Evolutionary conservation across 1,139 yeast species (phyloP).

Genomic region (Yamadazyma sp.): DNA sequence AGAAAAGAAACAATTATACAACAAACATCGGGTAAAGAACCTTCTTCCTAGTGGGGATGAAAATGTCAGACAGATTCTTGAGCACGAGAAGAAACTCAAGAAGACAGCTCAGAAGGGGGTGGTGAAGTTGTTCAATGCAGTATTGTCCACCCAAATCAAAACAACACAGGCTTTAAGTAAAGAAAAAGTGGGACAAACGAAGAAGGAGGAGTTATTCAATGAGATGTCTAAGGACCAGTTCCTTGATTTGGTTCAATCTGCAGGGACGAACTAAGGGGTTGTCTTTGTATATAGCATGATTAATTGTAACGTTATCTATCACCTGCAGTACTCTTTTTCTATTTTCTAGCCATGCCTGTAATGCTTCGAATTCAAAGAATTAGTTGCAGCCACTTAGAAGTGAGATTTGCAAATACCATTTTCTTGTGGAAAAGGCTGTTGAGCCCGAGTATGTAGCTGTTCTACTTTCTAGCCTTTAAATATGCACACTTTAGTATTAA

Average conservation of each 20-base stretch:
- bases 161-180: constrained; percentile 45
- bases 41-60: constrained; percentile 64
- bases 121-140: constrained; percentile 86
- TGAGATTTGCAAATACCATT: too few species aligned
- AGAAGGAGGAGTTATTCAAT: constrained; percentile 62
- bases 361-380: too few species aligned
- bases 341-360: too few species aligned
- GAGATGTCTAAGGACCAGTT: constrained; percentile 90
- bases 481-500: too few species aligned
- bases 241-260: constrained; percentile 83
- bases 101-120: constrained; percentile 94
- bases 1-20: constrained; percentile 70
- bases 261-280: constrained; percentile 39
- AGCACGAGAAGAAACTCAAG: constrained; percentile 69
- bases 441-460: too few species aligned
- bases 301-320: too few species aligned
- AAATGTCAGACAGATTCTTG: constrained; percentile 56
- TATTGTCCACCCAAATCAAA: constrained; percentile 75
- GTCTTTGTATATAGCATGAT: too few species aligned
- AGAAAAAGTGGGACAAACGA: constrained; percentile 38
- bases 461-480: too few species aligned
- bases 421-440: too few species aligned
- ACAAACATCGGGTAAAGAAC: constrained; percentile 65
- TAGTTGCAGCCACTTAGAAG: too few species aligned
- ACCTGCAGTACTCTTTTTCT: too few species aligned